Base-by-base conservation (phyloP, 2,329 filamentous ascomycete genomes). In the Amphichorda felina region DNA sequence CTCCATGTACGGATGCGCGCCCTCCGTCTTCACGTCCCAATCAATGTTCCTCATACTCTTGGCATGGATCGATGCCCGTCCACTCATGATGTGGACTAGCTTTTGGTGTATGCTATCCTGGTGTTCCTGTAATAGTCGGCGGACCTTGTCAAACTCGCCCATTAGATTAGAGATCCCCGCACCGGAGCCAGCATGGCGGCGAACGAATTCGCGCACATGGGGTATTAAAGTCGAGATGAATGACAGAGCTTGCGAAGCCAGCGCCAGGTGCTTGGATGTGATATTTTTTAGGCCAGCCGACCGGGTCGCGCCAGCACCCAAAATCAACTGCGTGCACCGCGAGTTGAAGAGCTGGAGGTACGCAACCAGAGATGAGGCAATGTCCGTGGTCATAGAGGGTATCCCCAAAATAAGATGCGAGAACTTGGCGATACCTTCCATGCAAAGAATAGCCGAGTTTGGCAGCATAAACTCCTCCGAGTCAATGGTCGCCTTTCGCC, bases 271-370 rank as follows among this genome's bases (percentile, higher is more conserved):
- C 48, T 91, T 91, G 1, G 91, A 94, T 1, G 85, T 94, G 54
- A 98, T 98, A 50, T 95, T 95, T 55, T 87, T 94, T 15, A 98
- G 66, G 0, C 89, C 89, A 1, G 88, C 91, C 17, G 82, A 87
- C 25, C 77, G 71, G 5, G 85, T 95, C 4, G 91, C 91, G 4
- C 91, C 91, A 2, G 91, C 91, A 1, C 91, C 91, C 6, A 98
- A 76, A 43, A 98, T 95, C 39, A 98, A 72, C 54, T 98, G 91
- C n/a, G 83, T 93, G 39, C 88, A 88, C 15, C 91, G 81, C 3
- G 87, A 95, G 56, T 98, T 95, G 68, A 96, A 98, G 4, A 94
- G 70, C 44, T 91, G 84, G 11, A 96, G 69, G 50, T 93, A 94
- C 16, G 91, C 80, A 29, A 95, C 66, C 9, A 98, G 71, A 1